Percentiles rank a stretch among this genome's conserved stretches.
Conservation (phyloP, 495 filamentous ascomycete genomes). For the Articulospora tetracladia region DNA sequence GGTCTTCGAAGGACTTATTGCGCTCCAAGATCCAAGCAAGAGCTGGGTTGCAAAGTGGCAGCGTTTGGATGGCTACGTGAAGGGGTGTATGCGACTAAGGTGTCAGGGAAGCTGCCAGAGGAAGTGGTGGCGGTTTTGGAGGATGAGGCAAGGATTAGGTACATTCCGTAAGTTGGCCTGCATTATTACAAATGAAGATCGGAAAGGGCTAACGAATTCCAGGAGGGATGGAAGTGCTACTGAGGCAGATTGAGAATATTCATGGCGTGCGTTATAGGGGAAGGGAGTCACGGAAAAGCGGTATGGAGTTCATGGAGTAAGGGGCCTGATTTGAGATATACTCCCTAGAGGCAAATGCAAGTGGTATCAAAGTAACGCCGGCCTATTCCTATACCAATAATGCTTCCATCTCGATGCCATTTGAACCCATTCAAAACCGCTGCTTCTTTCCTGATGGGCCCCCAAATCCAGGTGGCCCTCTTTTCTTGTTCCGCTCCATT, state of each 20-base stretch:
- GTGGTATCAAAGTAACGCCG: constrained; percentile 25
- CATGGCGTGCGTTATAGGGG: constrained; percentile 1
- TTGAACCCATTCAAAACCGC: constrained; percentile 13
- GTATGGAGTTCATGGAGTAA: constrained; percentile 21
- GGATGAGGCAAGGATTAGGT: constrained; percentile 63
- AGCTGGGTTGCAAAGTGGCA: constrained; percentile 97
- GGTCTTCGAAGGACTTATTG: constrained; percentile 87
- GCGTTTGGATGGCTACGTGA: constrained; percentile 79
- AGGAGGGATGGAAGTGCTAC: constrained; percentile 49
- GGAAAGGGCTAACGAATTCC: constrained; percentile 5
- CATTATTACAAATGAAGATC: background rate
- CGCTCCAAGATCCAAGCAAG: constrained; percentile 66
- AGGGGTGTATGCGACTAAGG: constrained; percentile 89
- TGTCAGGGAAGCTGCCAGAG: constrained; percentile 64
- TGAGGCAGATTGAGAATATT: constrained; percentile 32
- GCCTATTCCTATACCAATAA: background rate
- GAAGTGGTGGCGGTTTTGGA: constrained; percentile 63
- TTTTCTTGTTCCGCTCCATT: constrained; percentile 63
- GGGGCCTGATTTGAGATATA: constrained; percentile 2
- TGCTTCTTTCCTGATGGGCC: constrained; percentile 26
- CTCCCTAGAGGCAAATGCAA: constrained; percentile 17
- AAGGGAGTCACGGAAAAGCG: constrained; percentile 6
- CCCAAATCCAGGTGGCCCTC: constrained; percentile 36
- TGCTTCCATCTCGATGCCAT: background rate
- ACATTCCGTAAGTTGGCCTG: constrained; percentile 56